A percentile compares a stretch with the other conserved stretches of the same genome.
Evolutionary conservation across 345 rosid genomes (phyloP).

Genomic region (Excoecaria cochinchinensis): DNA sequence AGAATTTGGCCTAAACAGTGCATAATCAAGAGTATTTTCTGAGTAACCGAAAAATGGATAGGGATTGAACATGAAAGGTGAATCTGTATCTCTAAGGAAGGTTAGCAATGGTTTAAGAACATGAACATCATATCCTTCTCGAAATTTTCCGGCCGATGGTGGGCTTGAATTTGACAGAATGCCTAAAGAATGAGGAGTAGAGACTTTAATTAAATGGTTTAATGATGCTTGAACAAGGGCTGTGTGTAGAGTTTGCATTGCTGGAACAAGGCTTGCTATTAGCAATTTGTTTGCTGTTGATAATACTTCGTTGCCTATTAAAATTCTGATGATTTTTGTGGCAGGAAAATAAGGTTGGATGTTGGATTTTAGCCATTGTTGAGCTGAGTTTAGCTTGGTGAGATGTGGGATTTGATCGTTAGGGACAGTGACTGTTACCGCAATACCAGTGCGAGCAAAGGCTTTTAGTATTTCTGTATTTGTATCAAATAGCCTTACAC

Average conservation of each 20-base stretch:
- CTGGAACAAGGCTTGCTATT: slow-evolving; percentile 52
- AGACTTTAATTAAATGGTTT: slow-evolving; percentile 61
- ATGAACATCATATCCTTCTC: slow-evolving; percentile 56
- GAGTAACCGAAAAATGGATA: slow-evolving; percentile 82
- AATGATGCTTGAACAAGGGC: slow-evolving; percentile 59
- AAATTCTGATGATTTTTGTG: slow-evolving; percentile 65
- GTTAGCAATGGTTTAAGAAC: slow-evolving; percentile 73
- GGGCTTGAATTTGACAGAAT: slow-evolving; percentile 66
- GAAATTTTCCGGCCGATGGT: slow-evolving; percentile 67
- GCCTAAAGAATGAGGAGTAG: slow-evolving; percentile 82
- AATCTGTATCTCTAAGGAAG: slow-evolving; percentile 58
- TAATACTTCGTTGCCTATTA: slow-evolving; percentile 84
- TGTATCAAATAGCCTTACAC: slow-evolving; percentile 67
- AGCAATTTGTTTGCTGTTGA: slow-evolving; percentile 48
- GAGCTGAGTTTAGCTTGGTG: slow-evolving; percentile 48
- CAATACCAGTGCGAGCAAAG: slow-evolving; percentile 62
- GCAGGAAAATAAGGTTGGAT: slow-evolving; percentile 59
- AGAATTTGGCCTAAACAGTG: slow-evolving; percentile 63
- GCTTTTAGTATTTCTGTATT: slow-evolving; percentile 55
- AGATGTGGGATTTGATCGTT: slow-evolving; percentile 70
- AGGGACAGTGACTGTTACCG: slow-evolving; percentile 59
- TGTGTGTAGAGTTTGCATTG: slow-evolving; percentile 70
- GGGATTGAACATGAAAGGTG: slow-evolving; percentile 78
- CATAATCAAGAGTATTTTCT: slow-evolving; percentile 61
- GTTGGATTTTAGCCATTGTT: slow-evolving; percentile 57